Evolutionary conservation across 2,329 filamentous ascomycete species (phyloP).

Genomic region (Basipetospora sp.): DNA sequence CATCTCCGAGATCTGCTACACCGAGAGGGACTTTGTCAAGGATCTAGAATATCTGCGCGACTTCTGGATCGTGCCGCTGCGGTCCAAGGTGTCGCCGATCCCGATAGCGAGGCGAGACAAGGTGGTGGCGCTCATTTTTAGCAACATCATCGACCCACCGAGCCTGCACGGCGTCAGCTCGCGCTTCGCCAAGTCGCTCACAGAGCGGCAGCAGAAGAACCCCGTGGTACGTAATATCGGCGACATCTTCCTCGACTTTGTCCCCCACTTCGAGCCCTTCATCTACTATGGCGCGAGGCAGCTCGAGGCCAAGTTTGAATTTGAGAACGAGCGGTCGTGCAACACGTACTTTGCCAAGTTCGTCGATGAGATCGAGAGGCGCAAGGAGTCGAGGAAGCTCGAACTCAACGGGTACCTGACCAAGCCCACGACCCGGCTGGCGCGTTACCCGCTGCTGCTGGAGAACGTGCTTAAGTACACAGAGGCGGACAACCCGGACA

Average conservation of each 20-base stretch:
- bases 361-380: constrained; percentile 87
- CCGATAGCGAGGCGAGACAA: constrained; percentile 75
- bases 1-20: constrained; percentile 97
- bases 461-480: constrained; percentile 89
- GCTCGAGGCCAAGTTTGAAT: constrained; percentile 92
- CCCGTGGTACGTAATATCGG: constrained; percentile 81
- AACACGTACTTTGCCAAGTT: constrained; percentile 80
- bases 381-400: constrained; percentile 91
- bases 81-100: constrained; percentile 71
- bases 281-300: constrained; percentile 94
- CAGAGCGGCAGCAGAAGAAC: constrained; percentile 75
- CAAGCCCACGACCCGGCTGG: constrained; percentile 88
- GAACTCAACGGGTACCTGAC: constrained; percentile 96
- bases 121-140: constrained; percentile 88
- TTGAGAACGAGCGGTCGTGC: constrained; percentile 82
- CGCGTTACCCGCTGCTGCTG: constrained; percentile 79
- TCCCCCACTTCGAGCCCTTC: constrained; percentile 86
- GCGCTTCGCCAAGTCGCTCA: constrained; percentile 72
- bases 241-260: constrained; percentile 86
- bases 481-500: constrained; percentile 75
- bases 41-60: constrained; percentile 93
- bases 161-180: constrained; percentile 83
- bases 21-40: constrained; percentile 96
- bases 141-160: constrained; percentile 73
- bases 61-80: constrained; percentile 92